Evolutionary conservation across 2,329 filamentous ascomycete genomes (phyloP).

Genomic region (Xylariaceae sp.): DNA sequence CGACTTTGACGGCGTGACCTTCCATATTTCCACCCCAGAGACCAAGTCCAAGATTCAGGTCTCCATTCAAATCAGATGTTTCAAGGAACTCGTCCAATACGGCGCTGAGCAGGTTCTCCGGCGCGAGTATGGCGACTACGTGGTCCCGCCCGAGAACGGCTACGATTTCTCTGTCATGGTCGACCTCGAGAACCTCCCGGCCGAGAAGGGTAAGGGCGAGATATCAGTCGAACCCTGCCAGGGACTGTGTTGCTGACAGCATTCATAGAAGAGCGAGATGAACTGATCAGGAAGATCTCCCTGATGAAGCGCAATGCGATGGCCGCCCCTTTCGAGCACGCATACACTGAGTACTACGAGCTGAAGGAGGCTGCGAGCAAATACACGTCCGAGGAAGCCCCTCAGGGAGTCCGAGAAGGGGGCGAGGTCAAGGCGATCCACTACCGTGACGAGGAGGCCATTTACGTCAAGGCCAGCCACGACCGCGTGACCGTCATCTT

Average conservation of each 20-base stretch:
- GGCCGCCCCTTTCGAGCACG: conserved; percentile 96
- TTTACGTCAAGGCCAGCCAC: conserved; percentile 96
- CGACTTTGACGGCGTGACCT: conserved; percentile 97
- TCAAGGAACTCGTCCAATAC: conserved; percentile 82
- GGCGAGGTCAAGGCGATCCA: conserved; percentile 93
- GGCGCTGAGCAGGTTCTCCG: conserved; percentile 86
- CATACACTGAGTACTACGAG: conserved; percentile 85
- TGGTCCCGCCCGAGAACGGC: conserved; percentile 76
- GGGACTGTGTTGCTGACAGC: conserved; percentile 7
- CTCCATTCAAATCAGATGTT: conserved; percentile 93
- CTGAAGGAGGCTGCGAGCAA: conserved; percentile 83
- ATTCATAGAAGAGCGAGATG: conserved; percentile 69
- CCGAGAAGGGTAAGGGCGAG: conserved; percentile 54
- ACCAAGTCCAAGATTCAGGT: conserved; percentile 89
- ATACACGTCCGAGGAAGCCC: conserved; percentile 89
- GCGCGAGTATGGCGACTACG: conserved; percentile 90
- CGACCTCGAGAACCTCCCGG: conserved; percentile 80
- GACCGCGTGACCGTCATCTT: conserved; percentile 98
- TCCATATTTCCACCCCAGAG: conserved; percentile 95
- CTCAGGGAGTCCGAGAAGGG: conserved; percentile 81
- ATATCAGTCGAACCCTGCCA: not conserved
- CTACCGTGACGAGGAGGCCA: conserved; percentile 97
- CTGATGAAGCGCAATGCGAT: conserved; percentile 96
- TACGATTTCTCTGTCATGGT: conserved; percentile 94
- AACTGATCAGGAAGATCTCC: conserved; percentile 78